These are phyloP conservation scores for Ramaria rubella DNA, from an alignment of 768 basidiomycete species.

Conservation along the genomic window DNA sequence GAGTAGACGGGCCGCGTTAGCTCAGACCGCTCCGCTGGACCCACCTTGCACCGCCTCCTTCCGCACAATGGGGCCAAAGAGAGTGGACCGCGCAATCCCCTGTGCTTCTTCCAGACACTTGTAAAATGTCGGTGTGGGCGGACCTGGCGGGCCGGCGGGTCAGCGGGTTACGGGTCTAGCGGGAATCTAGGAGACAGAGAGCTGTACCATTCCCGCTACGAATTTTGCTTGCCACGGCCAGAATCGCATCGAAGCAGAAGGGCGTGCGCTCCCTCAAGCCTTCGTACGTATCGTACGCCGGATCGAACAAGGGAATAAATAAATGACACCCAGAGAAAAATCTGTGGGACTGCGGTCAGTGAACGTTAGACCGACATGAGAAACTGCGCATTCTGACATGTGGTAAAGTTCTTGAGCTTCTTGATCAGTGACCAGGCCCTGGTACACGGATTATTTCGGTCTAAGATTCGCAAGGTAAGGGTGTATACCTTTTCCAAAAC, in stretches of 20 bases:
- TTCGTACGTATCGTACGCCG: conserved; percentile 88
- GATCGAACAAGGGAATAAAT: conserved; percentile 94
- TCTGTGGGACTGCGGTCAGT: conserved; percentile 34
- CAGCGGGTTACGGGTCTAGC: not conserved
- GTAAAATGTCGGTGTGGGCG: conserved; percentile 80
- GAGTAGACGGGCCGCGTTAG: conserved; percentile 9
- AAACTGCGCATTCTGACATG: conserved; percentile 48
- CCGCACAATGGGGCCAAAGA: conserved; percentile 89
- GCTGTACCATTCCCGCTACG: conserved; percentile 69
- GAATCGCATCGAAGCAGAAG: conserved; percentile 91
- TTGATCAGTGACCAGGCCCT: conserved; percentile 79
- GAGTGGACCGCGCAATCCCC: conserved; percentile 86
- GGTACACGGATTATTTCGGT: conserved; percentile 11
- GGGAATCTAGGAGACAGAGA: not conserved
- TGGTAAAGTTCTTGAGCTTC: conserved; percentile 90
- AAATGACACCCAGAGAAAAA: conserved; percentile 96
- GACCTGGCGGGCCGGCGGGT: conserved; percentile 22
- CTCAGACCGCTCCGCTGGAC: conserved; percentile 11
- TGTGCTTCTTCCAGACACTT: conserved; percentile 91
- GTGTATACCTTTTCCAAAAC: conserved; percentile 72
- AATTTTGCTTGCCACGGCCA: conserved; percentile 89
- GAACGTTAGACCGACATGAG: not conserved
- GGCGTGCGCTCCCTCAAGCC: conserved; percentile 87
- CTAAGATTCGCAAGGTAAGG: not conserved
- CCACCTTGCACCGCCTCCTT: conserved; percentile 92